Conservation (phyloP, 208 protist species). For the Trichomonas vaginalis region DNA sequence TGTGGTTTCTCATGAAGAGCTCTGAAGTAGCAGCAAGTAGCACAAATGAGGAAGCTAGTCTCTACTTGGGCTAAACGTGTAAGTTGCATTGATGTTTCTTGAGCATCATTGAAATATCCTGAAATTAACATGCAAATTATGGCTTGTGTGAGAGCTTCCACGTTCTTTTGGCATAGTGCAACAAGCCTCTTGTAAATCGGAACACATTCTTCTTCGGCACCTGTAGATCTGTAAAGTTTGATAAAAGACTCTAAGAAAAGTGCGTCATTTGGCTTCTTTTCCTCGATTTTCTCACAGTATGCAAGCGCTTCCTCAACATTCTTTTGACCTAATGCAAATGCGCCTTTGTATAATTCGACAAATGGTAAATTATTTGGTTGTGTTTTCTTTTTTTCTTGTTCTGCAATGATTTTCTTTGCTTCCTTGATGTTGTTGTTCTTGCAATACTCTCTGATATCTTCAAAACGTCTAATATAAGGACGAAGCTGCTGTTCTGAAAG, state of each 20-base stretch:
- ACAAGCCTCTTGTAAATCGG: neutral
- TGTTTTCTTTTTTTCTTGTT: neutral
- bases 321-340: neutral
- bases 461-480: neutral
- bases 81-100: neutral
- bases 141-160: neutral
- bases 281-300: neutral
- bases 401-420: neutral
- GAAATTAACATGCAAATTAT: neutral
- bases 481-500: no score
- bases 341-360: neutral
- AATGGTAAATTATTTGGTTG: neutral
- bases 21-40: neutral
- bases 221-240: neutral
- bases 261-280: neutral
- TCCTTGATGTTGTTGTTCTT: neutral
- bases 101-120: neutral
- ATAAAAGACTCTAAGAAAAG: neutral
- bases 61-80: neutral
- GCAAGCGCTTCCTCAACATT: neutral
- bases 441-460: neutral
- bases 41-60: neutral
- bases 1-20: neutral
- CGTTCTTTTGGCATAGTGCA: neutral
- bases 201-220: neutral